Percentiles rank a stretch among this genome's conserved stretches.
Evolutionary conservation across 208 protist species (phyloP).

Genomic region (Trypanosoma conorhini): DNA sequence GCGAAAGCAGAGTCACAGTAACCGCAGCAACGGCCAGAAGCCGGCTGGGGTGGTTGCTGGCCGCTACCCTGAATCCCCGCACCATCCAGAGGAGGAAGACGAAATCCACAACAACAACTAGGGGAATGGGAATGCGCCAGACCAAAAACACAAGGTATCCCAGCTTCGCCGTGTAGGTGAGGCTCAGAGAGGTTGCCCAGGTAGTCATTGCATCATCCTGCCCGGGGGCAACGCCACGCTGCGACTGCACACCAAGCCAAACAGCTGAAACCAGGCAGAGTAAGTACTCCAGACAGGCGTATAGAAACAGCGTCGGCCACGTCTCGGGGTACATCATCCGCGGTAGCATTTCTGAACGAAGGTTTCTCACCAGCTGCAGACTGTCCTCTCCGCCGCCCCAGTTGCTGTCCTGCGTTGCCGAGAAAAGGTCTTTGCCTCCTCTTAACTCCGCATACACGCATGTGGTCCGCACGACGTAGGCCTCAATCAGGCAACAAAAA

Average conservation of each 20-base stretch:
- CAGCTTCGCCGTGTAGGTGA: conserved; percentile 62
- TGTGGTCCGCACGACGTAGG: conserved; percentile 67
- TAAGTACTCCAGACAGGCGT: conserved; percentile 55
- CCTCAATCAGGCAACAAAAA: conserved; percentile 66
- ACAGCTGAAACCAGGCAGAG: conserved; percentile 50
- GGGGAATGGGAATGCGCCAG: conserved; percentile 64
- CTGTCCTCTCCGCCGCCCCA: conserved; percentile 25
- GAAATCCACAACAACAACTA: conserved; percentile 70
- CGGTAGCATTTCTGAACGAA: conserved; percentile 36
- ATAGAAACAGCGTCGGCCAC: conserved; percentile 57
- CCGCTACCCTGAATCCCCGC: conserved; percentile 45
- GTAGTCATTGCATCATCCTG: conserved; percentile 41
- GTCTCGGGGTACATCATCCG: conserved; percentile 55
- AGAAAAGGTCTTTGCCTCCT: not conserved
- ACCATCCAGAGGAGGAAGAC: conserved; percentile 69
- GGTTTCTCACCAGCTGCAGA: conserved; percentile 69
- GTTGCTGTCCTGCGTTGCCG: not conserved
- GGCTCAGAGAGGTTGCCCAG: conserved; percentile 56
- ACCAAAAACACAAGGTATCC: conserved; percentile 76
- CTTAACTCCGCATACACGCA: conserved; percentile 33
- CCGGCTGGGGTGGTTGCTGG: conserved; percentile 19
- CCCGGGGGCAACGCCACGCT: conserved; percentile 3
- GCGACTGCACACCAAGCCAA: conserved; percentile 51
- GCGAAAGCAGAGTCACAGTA: conserved; percentile 33
- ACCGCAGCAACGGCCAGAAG: conserved; percentile 35